Conservation (phyloP, 2,329 filamentous ascomycete genomes). For the Trichoderma cornu-damae region DNA sequence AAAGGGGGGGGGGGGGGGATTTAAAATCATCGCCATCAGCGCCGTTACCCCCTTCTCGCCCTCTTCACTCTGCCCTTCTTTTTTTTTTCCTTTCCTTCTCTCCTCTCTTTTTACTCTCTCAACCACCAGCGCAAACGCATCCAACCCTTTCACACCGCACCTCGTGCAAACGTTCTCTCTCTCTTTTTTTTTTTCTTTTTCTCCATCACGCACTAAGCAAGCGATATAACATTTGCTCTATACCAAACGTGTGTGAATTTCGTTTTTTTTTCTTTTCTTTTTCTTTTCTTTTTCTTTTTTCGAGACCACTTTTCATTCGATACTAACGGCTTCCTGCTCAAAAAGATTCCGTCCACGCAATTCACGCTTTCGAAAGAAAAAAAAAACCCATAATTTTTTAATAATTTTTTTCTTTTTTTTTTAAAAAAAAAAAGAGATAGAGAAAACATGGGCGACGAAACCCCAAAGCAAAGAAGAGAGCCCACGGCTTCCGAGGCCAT, state of each 20-base stretch:
- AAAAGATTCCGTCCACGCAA: background rate
- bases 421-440: background rate
- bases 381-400: too few relatives aligned
- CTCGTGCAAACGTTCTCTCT: too few relatives aligned
- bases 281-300: too few relatives aligned
- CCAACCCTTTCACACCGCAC: background rate
- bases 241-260: background rate
- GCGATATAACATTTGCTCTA: background rate
- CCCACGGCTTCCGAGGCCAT: constrained; percentile 39
- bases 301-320: too few relatives aligned
- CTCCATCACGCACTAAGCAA: background rate
- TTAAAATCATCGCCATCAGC: background rate
- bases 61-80: background rate
- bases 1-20: too few relatives aligned
- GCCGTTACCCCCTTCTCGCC: background rate
- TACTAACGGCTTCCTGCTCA: background rate
- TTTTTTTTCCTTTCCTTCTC: background rate
- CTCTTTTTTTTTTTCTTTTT: too few relatives aligned
- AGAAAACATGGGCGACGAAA: constrained; percentile 30
- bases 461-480: constrained; percentile 30
- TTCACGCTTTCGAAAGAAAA: background rate
- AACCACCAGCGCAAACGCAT: background rate
- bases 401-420: too few relatives aligned
- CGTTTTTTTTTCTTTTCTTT: too few relatives aligned
- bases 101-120: background rate